Conservation (phyloP, 305 asterid genomes). For the Fraxinus floribunda region DNA sequence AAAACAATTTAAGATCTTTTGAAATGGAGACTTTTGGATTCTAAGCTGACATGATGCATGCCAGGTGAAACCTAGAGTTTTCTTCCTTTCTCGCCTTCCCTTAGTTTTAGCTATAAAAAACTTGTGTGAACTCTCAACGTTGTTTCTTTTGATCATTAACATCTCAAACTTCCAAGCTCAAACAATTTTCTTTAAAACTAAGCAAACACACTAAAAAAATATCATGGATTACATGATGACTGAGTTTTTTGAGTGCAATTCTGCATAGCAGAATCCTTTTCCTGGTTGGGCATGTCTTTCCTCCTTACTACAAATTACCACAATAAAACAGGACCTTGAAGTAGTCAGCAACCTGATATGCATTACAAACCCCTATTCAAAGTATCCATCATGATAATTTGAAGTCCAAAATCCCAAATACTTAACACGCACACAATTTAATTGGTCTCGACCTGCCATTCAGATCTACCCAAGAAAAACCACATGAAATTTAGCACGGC, state of each 20-base stretch:
- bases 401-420: background rate
- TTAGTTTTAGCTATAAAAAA: background rate
- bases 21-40: background rate
- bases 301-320: background rate
- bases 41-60: background rate
- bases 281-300: background rate
- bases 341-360: background rate
- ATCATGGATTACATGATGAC: background rate
- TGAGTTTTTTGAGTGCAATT: background rate
- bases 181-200: background rate
- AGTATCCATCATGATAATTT: background rate
- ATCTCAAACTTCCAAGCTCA: background rate
- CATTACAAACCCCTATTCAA: background rate
- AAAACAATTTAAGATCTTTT: background rate
- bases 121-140: background rate
- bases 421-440: background rate
- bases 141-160: background rate
- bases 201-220: background rate
- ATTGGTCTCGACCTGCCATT: background rate
- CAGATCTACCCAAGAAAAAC: background rate
- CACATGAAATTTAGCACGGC: background rate
- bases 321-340: background rate
- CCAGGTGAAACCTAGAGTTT: background rate
- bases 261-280: background rate
- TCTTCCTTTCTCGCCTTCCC: background rate